phyloP scores from a whole-genome alignment of 192 early-diverging fungal species.

The Rhizoclosmatium globosum region DNA sequence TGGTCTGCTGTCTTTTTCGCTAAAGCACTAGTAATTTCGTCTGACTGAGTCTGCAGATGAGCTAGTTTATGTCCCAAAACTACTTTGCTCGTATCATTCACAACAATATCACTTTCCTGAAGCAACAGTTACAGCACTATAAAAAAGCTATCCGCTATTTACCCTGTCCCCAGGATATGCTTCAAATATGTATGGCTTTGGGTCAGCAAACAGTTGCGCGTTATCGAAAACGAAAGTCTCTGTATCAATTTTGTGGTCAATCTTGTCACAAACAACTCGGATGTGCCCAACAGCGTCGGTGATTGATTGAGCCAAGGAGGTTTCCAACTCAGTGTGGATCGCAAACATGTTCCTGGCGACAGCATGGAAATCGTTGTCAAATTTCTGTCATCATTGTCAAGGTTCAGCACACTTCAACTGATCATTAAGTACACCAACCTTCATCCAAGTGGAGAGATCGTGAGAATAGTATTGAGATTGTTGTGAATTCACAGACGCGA shows the following conservation, averaged over 20 bases:
- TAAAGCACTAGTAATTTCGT: conserved; percentile 34
- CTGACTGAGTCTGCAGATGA: conserved; percentile 36
- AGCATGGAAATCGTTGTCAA: conserved; percentile 52
- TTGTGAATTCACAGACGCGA: conserved; percentile 44
- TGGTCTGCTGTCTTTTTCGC: conserved; percentile 49
- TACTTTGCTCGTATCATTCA: conserved; percentile 56
- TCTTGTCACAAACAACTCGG: background rate
- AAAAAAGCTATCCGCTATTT: background rate
- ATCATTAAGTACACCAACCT: conserved; percentile 20
- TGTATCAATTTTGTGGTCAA: conserved; percentile 42
- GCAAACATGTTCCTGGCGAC: conserved; percentile 31
- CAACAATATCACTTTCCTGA: conserved; percentile 36
- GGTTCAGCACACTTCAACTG: too few species aligned
- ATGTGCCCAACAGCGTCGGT: conserved; percentile 31
- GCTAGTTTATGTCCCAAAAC: conserved; percentile 54
- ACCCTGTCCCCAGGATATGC: conserved; percentile 42
- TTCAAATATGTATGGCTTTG: conserved; percentile 44
- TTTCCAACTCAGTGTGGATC: conserved; percentile 42
- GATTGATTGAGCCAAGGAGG: conserved; percentile 31
- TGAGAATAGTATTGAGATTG: conserved; percentile 46
- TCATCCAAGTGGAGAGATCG: conserved; percentile 51
- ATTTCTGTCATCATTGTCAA: conserved; percentile 36
- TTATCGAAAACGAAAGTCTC: conserved; percentile 48
- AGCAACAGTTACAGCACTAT: background rate
- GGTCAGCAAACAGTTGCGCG: conserved; percentile 42